Conservation (phyloP, 805 yeast genomes). For the Wickerhamomyces silvicola region DNA sequence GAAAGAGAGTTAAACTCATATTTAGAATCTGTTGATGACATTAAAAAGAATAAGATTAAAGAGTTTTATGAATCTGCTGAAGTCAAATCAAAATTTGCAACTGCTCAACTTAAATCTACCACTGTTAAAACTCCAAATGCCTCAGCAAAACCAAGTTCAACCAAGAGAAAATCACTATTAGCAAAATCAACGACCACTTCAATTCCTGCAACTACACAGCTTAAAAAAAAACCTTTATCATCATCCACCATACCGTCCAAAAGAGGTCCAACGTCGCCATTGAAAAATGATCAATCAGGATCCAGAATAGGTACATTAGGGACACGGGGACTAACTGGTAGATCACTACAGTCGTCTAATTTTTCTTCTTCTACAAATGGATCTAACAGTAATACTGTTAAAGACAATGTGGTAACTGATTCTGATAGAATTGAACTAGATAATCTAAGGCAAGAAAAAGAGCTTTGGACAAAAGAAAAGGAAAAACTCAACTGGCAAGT, state of each 20-base stretch:
- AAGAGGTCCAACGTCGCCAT: constrained; percentile 66
- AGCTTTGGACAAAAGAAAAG: constrained; percentile 25
- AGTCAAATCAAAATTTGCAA: constrained; percentile 37
- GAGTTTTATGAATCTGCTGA: constrained; percentile 50
- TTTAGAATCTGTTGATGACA: constrained; percentile 69
- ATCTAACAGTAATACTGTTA: not conserved
- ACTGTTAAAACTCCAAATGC: constrained; percentile 11
- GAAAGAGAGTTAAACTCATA: constrained; percentile 54
- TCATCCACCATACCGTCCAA: constrained; percentile 48
- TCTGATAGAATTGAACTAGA: constrained; percentile 38
- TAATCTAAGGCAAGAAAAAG: constrained; percentile 47
- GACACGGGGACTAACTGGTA: constrained; percentile 33
- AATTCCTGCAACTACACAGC: constrained; percentile 5
- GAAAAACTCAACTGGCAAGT: constrained; percentile 23
- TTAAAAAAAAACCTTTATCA: constrained; percentile 8
- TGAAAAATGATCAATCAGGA: constrained; percentile 32
- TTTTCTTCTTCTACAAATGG: not conserved
- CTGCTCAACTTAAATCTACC: constrained; percentile 22
- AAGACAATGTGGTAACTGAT: constrained; percentile 9
- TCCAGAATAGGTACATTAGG: constrained; percentile 19
- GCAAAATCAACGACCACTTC: constrained; percentile 6
- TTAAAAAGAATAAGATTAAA: constrained; percentile 61
- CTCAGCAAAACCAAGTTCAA: constrained; percentile 4
- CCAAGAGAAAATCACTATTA: constrained; percentile 10
- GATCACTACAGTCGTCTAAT: constrained; percentile 29